Conservation (phyloP, 495 filamentous ascomycete species). For the Gamarada debralockiae region DNA sequence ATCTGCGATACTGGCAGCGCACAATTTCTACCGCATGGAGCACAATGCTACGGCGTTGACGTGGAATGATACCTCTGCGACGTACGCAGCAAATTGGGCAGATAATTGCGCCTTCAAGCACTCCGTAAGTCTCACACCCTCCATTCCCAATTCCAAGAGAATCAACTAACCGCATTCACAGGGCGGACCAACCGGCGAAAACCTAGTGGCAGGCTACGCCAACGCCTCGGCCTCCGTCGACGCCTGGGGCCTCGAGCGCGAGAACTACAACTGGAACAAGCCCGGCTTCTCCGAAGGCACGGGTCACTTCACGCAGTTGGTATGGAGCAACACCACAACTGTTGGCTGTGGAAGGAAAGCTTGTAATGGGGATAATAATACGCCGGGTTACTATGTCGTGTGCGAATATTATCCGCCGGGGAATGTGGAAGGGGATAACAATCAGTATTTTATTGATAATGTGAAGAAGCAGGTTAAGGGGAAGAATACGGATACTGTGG, state of each 20-base stretch:
- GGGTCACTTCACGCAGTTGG: conserved; percentile 84
- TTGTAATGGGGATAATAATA: conserved; percentile 44
- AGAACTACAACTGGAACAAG: conserved; percentile 51
- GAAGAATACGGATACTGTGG: conserved; percentile 19
- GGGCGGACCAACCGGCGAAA: conserved; percentile 71
- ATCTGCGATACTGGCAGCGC: conserved; percentile 56
- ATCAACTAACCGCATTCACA: conserved; percentile 27
- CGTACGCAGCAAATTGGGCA: conserved; percentile 50
- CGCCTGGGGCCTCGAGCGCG: conserved; percentile 64
- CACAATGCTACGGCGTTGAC: conserved; percentile 57
- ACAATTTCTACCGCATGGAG: conserved; percentile 60
- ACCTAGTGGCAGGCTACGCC: conserved; percentile 65
- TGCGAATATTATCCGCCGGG: conserved; percentile 78
- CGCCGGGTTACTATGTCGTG: conserved; percentile 68
- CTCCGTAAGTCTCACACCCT: conserved; percentile 38
- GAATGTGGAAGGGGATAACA: conserved; percentile 63
- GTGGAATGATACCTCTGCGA: conserved; percentile 64
- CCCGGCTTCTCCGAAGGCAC: conserved; percentile 58
- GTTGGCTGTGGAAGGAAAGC: conserved; percentile 65
- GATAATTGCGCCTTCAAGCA: conserved; percentile 58
- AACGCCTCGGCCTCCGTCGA: conserved; percentile 56
- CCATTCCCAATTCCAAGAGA: neutral
- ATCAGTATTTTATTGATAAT: conserved; percentile 28
- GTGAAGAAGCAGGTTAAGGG: conserved; percentile 35
- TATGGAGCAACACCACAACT: conserved; percentile 67